Evolutionary conservation across 75 land plant species (phyloP).

Genomic region (Pinus taeda): DNA sequence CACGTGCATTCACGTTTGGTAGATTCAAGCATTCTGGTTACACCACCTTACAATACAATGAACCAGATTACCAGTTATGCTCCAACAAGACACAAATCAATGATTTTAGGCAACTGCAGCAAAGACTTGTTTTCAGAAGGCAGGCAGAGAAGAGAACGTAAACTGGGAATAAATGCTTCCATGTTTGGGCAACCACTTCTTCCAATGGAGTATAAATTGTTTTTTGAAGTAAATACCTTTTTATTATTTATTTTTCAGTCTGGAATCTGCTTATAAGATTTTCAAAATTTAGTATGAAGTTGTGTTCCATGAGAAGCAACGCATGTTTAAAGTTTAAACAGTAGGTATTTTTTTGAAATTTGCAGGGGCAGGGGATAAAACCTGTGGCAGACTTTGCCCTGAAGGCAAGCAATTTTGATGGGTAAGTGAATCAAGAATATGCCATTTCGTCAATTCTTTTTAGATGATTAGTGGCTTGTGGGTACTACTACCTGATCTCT

Average conservation of each 20-base stretch:
- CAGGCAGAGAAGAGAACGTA: constrained; percentile 6
- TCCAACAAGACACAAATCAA: too few species aligned
- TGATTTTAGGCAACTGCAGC: too few species aligned
- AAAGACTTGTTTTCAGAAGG: too few species aligned
- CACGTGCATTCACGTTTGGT: constrained; percentile 9
- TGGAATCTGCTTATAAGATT: not conserved
- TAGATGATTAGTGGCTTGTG: too few species aligned
- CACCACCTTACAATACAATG: not conserved
- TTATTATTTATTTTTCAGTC: not conserved
- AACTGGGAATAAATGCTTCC: constrained; percentile 10
- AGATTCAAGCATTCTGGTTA: constrained; percentile 16
- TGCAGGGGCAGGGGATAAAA: constrained; percentile 42
- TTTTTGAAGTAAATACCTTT: constrained; percentile 51
- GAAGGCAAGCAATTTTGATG: constrained; percentile 15
- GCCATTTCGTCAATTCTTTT: too few species aligned
- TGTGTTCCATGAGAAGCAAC: too few species aligned
- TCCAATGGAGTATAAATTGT: constrained; percentile 56
- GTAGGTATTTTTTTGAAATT: not conserved
- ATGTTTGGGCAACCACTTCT: constrained; percentile 32
- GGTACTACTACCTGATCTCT: too few species aligned
- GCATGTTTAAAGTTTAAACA: not conserved
- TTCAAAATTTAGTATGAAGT: not conserved
- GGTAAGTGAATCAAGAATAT: constrained; percentile 23
- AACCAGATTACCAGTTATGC: too few species aligned
- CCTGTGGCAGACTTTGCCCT: constrained; percentile 51